Evolutionary conservation across 2,329 filamentous ascomycete species (phyloP).

Genomic region (Fusarium beomiforme): DNA sequence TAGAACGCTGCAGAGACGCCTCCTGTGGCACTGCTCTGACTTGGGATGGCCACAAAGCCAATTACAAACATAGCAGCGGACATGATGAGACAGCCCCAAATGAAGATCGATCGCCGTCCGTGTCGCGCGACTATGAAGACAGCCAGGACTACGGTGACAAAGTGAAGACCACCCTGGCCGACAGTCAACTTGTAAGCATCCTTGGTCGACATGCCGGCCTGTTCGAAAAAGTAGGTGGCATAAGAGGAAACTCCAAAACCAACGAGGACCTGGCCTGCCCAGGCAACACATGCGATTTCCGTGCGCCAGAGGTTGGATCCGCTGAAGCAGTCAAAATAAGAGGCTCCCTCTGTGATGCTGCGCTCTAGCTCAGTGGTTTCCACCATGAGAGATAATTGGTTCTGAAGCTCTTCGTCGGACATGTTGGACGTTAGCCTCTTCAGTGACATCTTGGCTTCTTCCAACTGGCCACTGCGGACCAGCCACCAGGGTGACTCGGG

Average conservation of each 20-base stretch:
- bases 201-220: neutral
- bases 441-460: neutral
- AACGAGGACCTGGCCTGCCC: neutral
- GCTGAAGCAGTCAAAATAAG: constrained; percentile 52
- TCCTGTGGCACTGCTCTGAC: neutral
- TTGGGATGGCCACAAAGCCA: neutral
- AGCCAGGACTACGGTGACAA: neutral
- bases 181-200: neutral
- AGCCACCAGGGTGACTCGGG: constrained; percentile 51
- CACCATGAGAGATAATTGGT: constrained; percentile 52
- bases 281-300: constrained; percentile 51
- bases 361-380: constrained; percentile 48
- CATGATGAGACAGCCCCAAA: neutral
- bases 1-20: neutral
- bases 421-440: neutral
- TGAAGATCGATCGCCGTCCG: neutral
- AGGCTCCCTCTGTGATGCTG: neutral
- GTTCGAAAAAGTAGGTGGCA: neutral
- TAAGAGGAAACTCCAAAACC: neutral
- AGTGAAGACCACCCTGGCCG: neutral
- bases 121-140: neutral
- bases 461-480: constrained; percentile 30
- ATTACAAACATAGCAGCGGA: neutral
- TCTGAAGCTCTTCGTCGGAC: neutral
- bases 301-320: constrained; percentile 53